phyloP scores from a whole-genome alignment of 2,329 filamentous ascomycete genomes.

The Massarina eburnea region DNA sequence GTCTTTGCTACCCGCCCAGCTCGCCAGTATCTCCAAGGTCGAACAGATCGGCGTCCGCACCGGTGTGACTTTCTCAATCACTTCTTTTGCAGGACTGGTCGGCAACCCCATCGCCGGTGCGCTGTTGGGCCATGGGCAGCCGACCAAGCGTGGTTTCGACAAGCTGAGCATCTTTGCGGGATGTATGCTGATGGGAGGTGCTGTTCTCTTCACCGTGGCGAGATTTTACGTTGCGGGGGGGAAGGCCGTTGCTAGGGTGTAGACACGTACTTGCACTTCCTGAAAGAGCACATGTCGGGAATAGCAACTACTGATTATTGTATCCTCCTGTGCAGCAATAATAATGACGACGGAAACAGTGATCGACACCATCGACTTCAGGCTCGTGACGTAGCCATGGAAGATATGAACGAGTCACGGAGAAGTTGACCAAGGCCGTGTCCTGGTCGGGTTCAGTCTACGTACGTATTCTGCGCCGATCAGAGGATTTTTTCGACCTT shows the following conservation, averaged over 20 bases:
- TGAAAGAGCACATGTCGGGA: too few species aligned
- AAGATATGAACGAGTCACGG: constrained; percentile 27
- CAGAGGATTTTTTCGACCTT: constrained; percentile 3
- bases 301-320: too few species aligned
- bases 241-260: constrained; percentile 24
- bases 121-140: constrained; percentile 48
- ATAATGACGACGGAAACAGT: too few species aligned
- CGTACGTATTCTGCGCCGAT: not conserved
- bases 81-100: constrained; percentile 50
- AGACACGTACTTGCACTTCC: not conserved
- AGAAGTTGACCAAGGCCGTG: constrained; percentile 2
- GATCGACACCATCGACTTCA: too few species aligned
- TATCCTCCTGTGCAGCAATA: too few species aligned
- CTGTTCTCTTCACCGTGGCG: constrained; percentile 31
- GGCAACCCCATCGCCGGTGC: constrained; percentile 53
- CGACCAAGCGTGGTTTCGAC: constrained; percentile 53
- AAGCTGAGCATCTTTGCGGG: constrained; percentile 69
- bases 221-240: constrained; percentile 31
- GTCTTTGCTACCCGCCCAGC: constrained; percentile 48
- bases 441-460: not conserved
- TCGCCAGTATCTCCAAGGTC: constrained; percentile 46
- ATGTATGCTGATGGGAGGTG: constrained; percentile 51
- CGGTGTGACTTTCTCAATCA: constrained; percentile 53
- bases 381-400: too few species aligned
- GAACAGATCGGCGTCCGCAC: constrained; percentile 59